phyloP scores from a whole-genome alignment of 495 filamentous ascomycete genomes.

The Pyrenula aspistea region DNA sequence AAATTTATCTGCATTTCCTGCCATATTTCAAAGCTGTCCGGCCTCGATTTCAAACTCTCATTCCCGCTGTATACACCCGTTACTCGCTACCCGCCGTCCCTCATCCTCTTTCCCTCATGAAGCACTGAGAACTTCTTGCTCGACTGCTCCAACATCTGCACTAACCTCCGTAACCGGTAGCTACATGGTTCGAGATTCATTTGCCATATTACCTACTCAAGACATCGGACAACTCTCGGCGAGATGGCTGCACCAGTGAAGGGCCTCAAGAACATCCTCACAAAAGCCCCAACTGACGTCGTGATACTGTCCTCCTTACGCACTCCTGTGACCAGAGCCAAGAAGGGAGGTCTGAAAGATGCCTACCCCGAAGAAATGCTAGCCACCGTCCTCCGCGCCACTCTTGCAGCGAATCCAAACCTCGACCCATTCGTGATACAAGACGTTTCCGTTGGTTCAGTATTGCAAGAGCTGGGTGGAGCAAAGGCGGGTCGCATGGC shows the following conservation, averaged over 20 bases:
- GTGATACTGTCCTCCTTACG: constrained; percentile 84
- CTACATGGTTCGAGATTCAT: no score
- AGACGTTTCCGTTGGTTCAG: constrained; percentile 77
- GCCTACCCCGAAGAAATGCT: constrained; percentile 87
- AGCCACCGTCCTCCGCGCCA: constrained; percentile 68
- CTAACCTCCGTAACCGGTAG: no score
- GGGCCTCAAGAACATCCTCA: constrained; percentile 64
- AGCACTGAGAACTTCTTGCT: no score
- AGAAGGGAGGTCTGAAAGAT: constrained; percentile 75
- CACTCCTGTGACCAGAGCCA: constrained; percentile 71
- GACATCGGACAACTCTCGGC: no score
- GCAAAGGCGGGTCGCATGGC: constrained; percentile 89
- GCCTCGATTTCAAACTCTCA: no score
- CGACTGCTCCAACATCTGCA: no score
- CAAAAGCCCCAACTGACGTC: constrained; percentile 68
- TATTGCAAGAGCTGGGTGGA: constrained; percentile 82
- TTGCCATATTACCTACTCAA: no score
- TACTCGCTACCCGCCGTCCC: no score
- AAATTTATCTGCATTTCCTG: no score
- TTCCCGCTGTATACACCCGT: no score
- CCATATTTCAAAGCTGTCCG: no score
- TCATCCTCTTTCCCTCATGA: no score
- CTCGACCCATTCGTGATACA: constrained; percentile 61
- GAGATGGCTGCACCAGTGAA: constrained; percentile 12
- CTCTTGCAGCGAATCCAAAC: constrained; percentile 60